Evolutionary conservation across 441 rosid genomes (phyloP).

Genomic region (Iberis amara): DNA sequence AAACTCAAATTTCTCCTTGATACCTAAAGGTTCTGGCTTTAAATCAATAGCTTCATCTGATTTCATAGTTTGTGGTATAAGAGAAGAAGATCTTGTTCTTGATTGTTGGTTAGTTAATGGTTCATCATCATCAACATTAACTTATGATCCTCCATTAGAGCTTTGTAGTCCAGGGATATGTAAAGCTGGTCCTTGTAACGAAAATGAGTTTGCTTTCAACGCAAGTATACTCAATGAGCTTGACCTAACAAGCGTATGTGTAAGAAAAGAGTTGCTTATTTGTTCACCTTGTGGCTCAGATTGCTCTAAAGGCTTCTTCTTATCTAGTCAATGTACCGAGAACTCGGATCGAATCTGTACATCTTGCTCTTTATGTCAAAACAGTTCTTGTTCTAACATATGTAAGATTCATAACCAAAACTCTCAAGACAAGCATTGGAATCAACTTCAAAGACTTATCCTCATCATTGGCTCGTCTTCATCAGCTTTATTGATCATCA

Average conservation of each 20-base stretch:
- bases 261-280: slow-evolving; percentile 53
- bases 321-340: slow-evolving; percentile 63
- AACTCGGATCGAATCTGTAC: slow-evolving; percentile 75
- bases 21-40: slow-evolving; percentile 68
- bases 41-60: slow-evolving; percentile 83
- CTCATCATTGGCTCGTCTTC: slow-evolving; percentile 45
- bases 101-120: slow-evolving; percentile 71
- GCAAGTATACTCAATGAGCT: slow-evolving; percentile 76
- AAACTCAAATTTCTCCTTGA: slow-evolving; percentile 47
- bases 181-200: slow-evolving; percentile 45
- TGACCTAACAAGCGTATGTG: slow-evolving; percentile 66
- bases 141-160: slow-evolving; percentile 74
- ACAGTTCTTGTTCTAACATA: slow-evolving; percentile 63
- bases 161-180: slow-evolving; percentile 87
- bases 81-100: slow-evolving; percentile 78
- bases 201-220: slow-evolving; percentile 61
- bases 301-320: slow-evolving; percentile 71
- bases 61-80: slow-evolving; percentile 62
- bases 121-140: slow-evolving; percentile 30
- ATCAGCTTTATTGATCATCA: slow-evolving; percentile 37
- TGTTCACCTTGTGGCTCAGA: slow-evolving; percentile 71
- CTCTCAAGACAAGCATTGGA: slow-evolving; percentile 47
- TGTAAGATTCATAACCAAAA: slow-evolving; percentile 45
- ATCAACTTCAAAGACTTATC: slow-evolving; percentile 34
- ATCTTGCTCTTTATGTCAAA: slow-evolving; percentile 87